A percentile compares a stretch with the other conserved stretches of the same genome.
phyloP scores from a whole-genome alignment of 1,139 yeast genomes.

The Geotrichum macrosporum region DNA sequence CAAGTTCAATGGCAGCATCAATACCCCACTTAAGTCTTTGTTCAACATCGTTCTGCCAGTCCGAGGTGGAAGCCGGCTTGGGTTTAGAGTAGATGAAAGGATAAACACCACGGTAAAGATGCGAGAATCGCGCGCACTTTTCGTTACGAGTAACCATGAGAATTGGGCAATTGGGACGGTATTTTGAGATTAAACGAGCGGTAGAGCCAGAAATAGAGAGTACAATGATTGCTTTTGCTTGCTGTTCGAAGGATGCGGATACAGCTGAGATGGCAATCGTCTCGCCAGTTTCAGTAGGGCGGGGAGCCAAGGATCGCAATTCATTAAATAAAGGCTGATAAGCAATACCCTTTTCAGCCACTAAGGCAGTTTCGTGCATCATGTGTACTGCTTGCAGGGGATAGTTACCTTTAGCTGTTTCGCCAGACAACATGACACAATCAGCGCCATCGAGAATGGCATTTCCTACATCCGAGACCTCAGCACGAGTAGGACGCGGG shows the following conservation, averaged over 20 bases:
- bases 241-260: slow-evolving; percentile 91
- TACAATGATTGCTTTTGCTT: slow-evolving; percentile 94
- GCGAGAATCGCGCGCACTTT: slow-evolving; percentile 89
- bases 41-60: slow-evolving; percentile 98
- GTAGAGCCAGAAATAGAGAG: slow-evolving; percentile 93
- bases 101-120: slow-evolving; percentile 96
- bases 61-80: slow-evolving; percentile 49
- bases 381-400: slow-evolving; percentile 95
- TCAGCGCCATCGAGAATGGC: slow-evolving; percentile 99
- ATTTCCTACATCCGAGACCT: slow-evolving; percentile 98
- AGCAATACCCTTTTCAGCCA: slow-evolving; percentile 96
- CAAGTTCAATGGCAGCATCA: slow-evolving; percentile 81
- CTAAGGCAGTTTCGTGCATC: slow-evolving; percentile 97
- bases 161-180: slow-evolving; percentile 96
- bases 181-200: slow-evolving; percentile 93
- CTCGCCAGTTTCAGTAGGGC: slow-evolving; percentile 92
- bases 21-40: slow-evolving; percentile 92
- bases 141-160: slow-evolving; percentile 97
- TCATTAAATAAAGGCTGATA: slow-evolving; percentile 85
- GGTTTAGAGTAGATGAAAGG: slow-evolving; percentile 80
- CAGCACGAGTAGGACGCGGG: slow-evolving; percentile 99
- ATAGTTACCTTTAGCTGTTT: slow-evolving; percentile 98
- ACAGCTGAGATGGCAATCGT: slow-evolving; percentile 98
- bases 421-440: slow-evolving; percentile 99
- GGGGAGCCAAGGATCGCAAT: slow-evolving; percentile 75